Evolutionary conservation across 192 early-diverging fungal genomes (phyloP), one percentile per base, ranked within the genome.

Genomic region (Obelidium mucronatum): DNA sequence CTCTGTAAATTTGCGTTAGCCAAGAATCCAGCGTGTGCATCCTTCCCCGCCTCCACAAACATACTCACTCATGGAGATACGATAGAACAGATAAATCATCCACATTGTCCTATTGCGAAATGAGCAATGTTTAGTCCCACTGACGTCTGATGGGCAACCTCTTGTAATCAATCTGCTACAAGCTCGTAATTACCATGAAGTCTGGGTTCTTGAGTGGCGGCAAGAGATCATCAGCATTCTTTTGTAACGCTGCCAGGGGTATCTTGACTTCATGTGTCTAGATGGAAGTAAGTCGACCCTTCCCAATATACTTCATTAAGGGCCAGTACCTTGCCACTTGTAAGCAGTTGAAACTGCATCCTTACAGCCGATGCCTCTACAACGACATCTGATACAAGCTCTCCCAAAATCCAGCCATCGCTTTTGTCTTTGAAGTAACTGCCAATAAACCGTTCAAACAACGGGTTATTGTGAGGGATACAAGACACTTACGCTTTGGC

Each of bases 171-270:
- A 28, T 22, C 22, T 2, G 24, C 15, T 59, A n/a, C n/a, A 59
- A 22, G 33, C 48, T 6, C 15, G 28, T 40, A 65, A 42, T 56
- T 22, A 77, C 74, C 73, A 80, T 66, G 34, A 66, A 67, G 42
- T 94, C 94, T 26, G 96, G 94, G 73, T 98, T 98, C 79, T 94
- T 87, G 63, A 98, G 83, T 37, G 94, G 94, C 40, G 96, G 96
- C 22, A 98, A 81, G 19, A n/a, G n/a, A n/a, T n/a, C 83, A 82
- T 28, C 56, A 36, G 83, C 85, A 76, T 82, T 78, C 58, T 89
- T 87, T 53, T 78, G 82, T 51, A 95, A 82, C 78, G 91, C 85
- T 13, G 73, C 81, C 31, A 92, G 74, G 39, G 91, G 90, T 19
- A 89, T 87, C 55, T 90, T 86, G 75, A 94, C 90, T n/a, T 82